phyloP scores from a whole-genome alignment of 2,329 filamentous ascomycete species.

The Aspergillus flavus region DNA sequence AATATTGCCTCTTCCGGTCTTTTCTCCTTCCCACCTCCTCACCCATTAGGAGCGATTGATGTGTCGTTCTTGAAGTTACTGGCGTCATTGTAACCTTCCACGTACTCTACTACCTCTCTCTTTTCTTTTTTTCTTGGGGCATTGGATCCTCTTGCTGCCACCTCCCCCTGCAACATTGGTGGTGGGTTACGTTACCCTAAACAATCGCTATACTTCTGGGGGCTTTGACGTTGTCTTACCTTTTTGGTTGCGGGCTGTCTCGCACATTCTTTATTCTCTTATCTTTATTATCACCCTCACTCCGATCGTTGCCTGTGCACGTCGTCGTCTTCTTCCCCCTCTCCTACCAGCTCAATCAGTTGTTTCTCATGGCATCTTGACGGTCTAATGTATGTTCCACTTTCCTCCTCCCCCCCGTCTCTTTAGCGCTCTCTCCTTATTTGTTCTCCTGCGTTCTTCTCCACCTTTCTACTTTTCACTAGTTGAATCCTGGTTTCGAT shows the following conservation, averaged over 20 bases:
- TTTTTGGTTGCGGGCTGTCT: neutral
- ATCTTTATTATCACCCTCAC: neutral
- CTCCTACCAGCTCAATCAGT: slow-evolving; percentile 18
- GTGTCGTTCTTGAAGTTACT: neutral
- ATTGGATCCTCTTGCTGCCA: neutral
- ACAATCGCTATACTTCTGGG: slow-evolving; percentile 2
- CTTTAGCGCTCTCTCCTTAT: slow-evolving; percentile 25
- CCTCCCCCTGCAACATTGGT: neutral
- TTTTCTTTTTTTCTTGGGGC: slow-evolving; percentile 1
- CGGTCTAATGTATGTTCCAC: slow-evolving; percentile 31
- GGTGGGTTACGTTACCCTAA: neutral
- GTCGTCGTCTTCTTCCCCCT: neutral
- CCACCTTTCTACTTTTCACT: slow-evolving; percentile 19
- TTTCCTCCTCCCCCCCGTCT: slow-evolving; percentile 14
- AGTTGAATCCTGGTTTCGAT: slow-evolving; percentile 20
- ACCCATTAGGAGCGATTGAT: neutral
- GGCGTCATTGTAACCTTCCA: slow-evolving; percentile 7
- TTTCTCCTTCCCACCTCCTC: neutral
- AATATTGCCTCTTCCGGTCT: slow-evolving; percentile 5
- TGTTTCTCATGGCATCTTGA: slow-evolving; percentile 38
- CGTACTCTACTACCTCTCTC: neutral
- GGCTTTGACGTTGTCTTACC: neutral
- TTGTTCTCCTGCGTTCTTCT: slow-evolving; percentile 23
- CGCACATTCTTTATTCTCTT: neutral
- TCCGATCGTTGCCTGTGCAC: neutral